Evolutionary conservation across 495 filamentous ascomycete genomes (phyloP).

Genomic region (Monascus purpureus): DNA sequence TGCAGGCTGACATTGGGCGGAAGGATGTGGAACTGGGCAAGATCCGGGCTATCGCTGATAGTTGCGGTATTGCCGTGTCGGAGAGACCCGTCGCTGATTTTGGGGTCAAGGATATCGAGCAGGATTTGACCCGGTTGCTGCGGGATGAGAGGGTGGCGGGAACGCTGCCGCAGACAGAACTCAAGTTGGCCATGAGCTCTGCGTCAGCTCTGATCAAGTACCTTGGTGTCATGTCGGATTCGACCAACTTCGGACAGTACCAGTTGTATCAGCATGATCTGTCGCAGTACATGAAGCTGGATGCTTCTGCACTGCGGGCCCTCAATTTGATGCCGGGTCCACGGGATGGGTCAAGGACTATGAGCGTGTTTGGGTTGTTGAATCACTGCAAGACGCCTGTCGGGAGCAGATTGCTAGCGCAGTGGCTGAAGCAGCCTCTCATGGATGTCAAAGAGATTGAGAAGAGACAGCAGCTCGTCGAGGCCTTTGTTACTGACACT

Average conservation of each 20-base stretch:
- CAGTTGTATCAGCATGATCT: conserved; percentile 96
- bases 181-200: conserved; percentile 94
- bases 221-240: conserved; percentile 76
- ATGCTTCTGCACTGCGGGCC: conserved; percentile 85
- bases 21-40: conserved; percentile 88
- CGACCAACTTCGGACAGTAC: conserved; percentile 92
- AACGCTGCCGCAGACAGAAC: conserved; percentile 75
- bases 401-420: conserved; percentile 76
- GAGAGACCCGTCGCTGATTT: conserved; percentile 68
- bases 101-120: conserved; percentile 85
- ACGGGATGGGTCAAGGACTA: conserved; percentile 88
- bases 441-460: conserved; percentile 89
- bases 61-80: conserved; percentile 76
- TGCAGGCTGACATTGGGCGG: conserved; percentile 59
- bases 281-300: conserved; percentile 96
- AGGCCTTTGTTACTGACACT: conserved; percentile 87
- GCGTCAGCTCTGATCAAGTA: conserved; percentile 93
- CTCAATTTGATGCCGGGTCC: conserved; percentile 95
- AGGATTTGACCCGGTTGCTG: conserved; percentile 75
- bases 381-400: conserved; percentile 98
- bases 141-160: conserved; percentile 69
- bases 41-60: conserved; percentile 75
- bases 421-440: conserved; percentile 96
- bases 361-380: conserved; percentile 86
- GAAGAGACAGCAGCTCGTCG: conserved; percentile 83